phyloP scores from a whole-genome alignment of 495 filamentous ascomycete genomes.

The Xylaria intraflava region DNA sequence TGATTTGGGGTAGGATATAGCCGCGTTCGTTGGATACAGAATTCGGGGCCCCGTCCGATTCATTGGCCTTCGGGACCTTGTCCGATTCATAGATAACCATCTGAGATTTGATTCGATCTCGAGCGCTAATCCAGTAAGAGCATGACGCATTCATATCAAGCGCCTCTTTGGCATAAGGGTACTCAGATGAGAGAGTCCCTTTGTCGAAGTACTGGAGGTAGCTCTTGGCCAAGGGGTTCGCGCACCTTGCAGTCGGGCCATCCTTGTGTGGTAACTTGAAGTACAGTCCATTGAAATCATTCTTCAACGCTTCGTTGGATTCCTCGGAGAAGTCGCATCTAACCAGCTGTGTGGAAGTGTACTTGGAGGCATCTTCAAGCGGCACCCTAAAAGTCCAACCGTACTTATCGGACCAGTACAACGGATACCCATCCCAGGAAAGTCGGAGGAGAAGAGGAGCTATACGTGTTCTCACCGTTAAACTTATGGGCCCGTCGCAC shows the following conservation, averaged over 20 bases:
- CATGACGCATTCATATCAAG: constrained; percentile 97
- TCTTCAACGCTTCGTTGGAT: constrained; percentile 51
- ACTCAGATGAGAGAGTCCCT: constrained; percentile 78
- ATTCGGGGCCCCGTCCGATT: constrained; percentile 46
- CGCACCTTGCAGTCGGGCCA: constrained; percentile 77
- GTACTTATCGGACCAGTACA: constrained; percentile 87
- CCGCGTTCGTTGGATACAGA: constrained; percentile 35
- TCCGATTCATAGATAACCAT: constrained; percentile 84
- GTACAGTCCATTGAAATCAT: constrained; percentile 62
- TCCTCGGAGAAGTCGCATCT: constrained; percentile 74
- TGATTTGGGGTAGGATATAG: constrained; percentile 95
- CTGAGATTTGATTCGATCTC: constrained; percentile 85
- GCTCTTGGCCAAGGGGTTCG: constrained; percentile 79
- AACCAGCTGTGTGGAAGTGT: constrained; percentile 61
- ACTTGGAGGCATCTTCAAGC: constrained; percentile 53
- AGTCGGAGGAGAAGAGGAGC: constrained; percentile 79
- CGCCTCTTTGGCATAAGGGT: constrained; percentile 82
- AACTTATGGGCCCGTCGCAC: constrained; percentile 53
- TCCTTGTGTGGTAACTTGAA: constrained; percentile 97
- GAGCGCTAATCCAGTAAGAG: constrained; percentile 96
- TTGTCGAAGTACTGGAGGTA: constrained; percentile 90
- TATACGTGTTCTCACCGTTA: constrained; percentile 85
- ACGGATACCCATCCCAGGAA: constrained; percentile 80
- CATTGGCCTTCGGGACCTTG: constrained; percentile 36
- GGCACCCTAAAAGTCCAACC: constrained; percentile 90